phyloP scores from a whole-genome alignment of 768 basidiomycete species.

The Pisolithus sp. region DNA sequence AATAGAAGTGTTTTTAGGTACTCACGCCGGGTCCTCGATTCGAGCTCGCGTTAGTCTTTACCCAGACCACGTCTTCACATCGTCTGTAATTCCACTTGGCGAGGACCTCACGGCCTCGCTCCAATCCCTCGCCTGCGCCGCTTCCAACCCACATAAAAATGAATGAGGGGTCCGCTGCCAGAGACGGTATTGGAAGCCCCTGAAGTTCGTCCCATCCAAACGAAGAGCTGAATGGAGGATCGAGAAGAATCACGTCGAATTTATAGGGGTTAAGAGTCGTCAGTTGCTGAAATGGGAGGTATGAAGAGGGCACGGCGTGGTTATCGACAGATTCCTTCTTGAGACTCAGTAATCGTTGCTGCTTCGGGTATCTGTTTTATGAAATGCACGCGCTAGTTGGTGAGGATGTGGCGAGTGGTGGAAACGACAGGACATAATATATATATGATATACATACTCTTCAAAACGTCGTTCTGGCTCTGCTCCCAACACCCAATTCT shows the following conservation, averaged over 20 bases:
- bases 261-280: constrained; percentile 54
- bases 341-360: constrained; percentile 73
- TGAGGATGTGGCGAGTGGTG: neutral
- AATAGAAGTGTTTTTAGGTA: constrained; percentile 4
- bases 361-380: constrained; percentile 79
- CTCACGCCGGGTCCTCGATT: constrained; percentile 74
- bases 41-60: constrained; percentile 76
- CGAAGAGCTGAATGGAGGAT: constrained; percentile 82
- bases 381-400: neutral
- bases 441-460: constrained; percentile 61
- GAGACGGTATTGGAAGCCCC: constrained; percentile 69
- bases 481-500: constrained; percentile 88
- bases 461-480: constrained; percentile 85
- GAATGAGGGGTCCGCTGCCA: constrained; percentile 89
- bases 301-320: constrained; percentile 67
- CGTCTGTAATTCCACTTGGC: constrained; percentile 92
- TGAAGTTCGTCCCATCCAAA: constrained; percentile 84
- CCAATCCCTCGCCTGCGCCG: constrained; percentile 84
- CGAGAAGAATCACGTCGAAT: constrained; percentile 89
- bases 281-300: constrained; percentile 57
- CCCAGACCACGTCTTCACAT: constrained; percentile 98
- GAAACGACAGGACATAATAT: neutral
- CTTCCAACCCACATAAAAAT: constrained; percentile 95
- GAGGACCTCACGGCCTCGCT: constrained; percentile 84
- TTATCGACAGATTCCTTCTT: constrained; percentile 74